Evolutionary conservation across 2,329 filamentous ascomycete species (phyloP).

Genomic region (Cladosporium cucumerinum): DNA sequence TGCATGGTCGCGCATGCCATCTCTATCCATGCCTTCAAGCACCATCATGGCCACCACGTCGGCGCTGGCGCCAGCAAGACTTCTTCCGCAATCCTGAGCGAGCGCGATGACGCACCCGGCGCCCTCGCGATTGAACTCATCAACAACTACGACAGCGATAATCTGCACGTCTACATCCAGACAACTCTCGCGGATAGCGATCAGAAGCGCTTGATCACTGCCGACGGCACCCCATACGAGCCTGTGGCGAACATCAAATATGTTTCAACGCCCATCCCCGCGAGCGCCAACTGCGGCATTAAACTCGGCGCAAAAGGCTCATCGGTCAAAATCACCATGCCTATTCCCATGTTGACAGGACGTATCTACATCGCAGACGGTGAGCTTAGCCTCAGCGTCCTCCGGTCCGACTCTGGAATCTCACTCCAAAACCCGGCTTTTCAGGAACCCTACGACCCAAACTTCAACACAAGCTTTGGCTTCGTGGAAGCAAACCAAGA

Average conservation of each 20-base stretch:
- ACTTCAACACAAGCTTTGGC: conserved; percentile 40
- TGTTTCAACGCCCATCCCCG: conserved; percentile 32
- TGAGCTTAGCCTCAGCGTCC: conserved; percentile 38
- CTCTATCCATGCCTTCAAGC: background rate
- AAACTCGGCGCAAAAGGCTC: conserved; percentile 35
- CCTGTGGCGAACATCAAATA: conserved; percentile 33
- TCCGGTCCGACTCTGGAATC: conserved; percentile 34
- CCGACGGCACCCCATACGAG: conserved; percentile 39
- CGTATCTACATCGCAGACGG: conserved; percentile 48
- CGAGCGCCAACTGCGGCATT: conserved; percentile 38
- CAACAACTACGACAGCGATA: conserved; percentile 40
- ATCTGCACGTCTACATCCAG: conserved; percentile 41
- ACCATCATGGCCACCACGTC: background rate
- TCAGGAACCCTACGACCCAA: conserved; percentile 35
- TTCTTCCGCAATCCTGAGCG: background rate
- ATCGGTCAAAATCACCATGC: conserved; percentile 38
- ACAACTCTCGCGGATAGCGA: conserved; percentile 39
- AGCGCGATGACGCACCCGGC: background rate
- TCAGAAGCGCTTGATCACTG: conserved; percentile 39
- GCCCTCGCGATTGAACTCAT: conserved; percentile 29
- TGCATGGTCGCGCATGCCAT: background rate
- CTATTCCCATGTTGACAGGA: conserved; percentile 39
- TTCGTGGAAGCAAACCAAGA: conserved; percentile 34
- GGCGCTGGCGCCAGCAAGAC: background rate
- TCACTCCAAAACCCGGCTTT: conserved; percentile 49